Conservation (phyloP, 768 basidiomycete species). For the Boletus tomentosulus region DNA sequence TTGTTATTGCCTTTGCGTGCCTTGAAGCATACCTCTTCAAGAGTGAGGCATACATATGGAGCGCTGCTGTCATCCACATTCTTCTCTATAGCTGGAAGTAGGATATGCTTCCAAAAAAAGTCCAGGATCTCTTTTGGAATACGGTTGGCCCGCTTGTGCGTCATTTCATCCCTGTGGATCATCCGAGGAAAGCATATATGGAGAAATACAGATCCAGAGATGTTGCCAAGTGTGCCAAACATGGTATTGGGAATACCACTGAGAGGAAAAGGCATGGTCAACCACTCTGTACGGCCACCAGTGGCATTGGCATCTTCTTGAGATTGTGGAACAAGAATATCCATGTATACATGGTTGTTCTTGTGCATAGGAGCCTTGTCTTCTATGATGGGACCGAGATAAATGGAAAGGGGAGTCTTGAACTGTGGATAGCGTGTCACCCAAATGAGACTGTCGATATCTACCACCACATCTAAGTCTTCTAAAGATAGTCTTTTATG, state of each 20-base stretch:
- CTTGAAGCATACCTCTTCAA: slow-evolving; percentile 6
- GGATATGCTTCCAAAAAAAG: slow-evolving; percentile 4
- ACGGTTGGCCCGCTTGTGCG: not conserved
- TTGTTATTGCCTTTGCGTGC: not conserved
- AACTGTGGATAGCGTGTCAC: not conserved
- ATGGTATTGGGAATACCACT: too few species aligned
- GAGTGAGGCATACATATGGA: slow-evolving; percentile 6
- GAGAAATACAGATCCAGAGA: too few species aligned
- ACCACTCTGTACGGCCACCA: slow-evolving; percentile 6
- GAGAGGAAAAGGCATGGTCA: not conserved
- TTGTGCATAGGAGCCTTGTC: slow-evolving; percentile 6
- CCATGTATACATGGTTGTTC: slow-evolving; percentile 16
- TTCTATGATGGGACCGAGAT: not conserved
- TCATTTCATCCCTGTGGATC: too few species aligned
- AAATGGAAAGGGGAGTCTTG: not conserved
- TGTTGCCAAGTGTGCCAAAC: too few species aligned
- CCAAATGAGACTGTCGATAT: slow-evolving; percentile 20
- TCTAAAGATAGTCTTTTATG: not conserved
- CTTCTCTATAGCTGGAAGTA: slow-evolving; percentile 4
- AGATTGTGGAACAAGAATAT: slow-evolving; percentile 12
- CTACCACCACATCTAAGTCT: not conserved
- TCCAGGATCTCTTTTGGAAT: slow-evolving; percentile 12
- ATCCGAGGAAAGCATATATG: too few species aligned
- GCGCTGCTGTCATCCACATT: not conserved
- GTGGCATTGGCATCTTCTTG: not conserved